Evolutionary conservation across 495 filamentous ascomycete genomes (phyloP).

Genomic region (Elaphomyces granulatus): DNA sequence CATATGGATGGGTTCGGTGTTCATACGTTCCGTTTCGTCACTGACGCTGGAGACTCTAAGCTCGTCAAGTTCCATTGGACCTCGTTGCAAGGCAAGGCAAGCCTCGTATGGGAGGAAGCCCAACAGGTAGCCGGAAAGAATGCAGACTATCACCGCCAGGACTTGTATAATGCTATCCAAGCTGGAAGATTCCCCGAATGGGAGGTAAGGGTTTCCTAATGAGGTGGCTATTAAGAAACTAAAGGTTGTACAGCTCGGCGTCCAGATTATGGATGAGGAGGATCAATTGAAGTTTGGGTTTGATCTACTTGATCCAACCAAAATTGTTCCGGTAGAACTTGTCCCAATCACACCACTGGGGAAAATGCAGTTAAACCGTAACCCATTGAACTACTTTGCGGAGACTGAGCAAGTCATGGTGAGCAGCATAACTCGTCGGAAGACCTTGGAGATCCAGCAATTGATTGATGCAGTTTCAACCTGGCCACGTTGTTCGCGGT

Average conservation of each 20-base stretch:
- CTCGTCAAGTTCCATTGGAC: conserved; percentile 65
- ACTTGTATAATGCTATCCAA: conserved; percentile 57
- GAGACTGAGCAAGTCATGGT: conserved; percentile 64
- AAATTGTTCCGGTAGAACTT: conserved; percentile 59
- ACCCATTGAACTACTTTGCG: conserved; percentile 64
- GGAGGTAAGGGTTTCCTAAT: conserved; percentile 32
- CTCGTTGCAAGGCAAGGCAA: conserved; percentile 50
- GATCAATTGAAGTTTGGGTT: conserved; percentile 51
- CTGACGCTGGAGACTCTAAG: conserved; percentile 46
- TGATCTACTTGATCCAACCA: conserved; percentile 62
- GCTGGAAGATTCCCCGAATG: conserved; percentile 52
- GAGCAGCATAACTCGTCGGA: too few relatives aligned
- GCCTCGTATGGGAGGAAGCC: conserved; percentile 61
- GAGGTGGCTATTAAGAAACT: not conserved
- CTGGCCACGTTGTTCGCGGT: conserved; percentile 46
- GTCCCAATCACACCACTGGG: conserved; percentile 53
- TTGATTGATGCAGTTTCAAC: conserved; percentile 17
- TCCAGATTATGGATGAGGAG: conserved; percentile 62
- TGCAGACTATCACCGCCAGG: conserved; percentile 53
- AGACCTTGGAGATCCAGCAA: too few relatives aligned
- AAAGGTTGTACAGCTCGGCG: conserved; percentile 30
- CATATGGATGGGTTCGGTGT: conserved; percentile 63
- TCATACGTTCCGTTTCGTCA: conserved; percentile 58
- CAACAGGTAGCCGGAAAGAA: conserved; percentile 56
- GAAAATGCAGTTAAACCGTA: conserved; percentile 53